Percentiles rank a stretch among this genome's conserved stretches.
phyloP scores from a whole-genome alignment of 257 asterid species.

The Solanum lycopersicoides region DNA sequence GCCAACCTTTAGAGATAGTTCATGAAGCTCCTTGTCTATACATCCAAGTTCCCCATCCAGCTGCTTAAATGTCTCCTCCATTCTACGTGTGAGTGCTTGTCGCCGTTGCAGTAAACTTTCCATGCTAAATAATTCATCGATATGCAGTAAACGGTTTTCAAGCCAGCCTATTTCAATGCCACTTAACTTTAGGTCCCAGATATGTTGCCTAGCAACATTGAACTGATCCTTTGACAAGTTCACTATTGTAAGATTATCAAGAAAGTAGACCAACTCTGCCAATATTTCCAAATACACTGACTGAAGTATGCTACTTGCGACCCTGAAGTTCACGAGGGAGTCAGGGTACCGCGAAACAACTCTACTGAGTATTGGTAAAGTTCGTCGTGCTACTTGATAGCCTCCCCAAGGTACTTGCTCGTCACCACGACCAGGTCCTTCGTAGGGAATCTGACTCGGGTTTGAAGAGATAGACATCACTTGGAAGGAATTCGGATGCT shows the following conservation, averaged over 20 bases:
- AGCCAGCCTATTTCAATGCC: constrained; percentile 9
- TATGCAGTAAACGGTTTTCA: neutral
- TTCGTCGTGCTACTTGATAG: constrained; percentile 3
- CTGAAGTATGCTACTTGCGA: neutral
- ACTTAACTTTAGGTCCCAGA: constrained; percentile 3
- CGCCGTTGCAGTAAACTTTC: neutral
- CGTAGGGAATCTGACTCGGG: neutral
- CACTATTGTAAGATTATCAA: neutral
- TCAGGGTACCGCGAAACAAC: neutral
- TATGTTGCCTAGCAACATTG: neutral
- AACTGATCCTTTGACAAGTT: neutral
- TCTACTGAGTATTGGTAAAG: constrained; percentile 5
- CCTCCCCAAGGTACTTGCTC: constrained; percentile 5
- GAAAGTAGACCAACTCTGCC: constrained; percentile 5
- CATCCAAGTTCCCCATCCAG: neutral
- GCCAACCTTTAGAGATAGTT: neutral
- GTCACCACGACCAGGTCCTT: constrained; percentile 1
- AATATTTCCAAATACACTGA: neutral
- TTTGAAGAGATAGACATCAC: neutral
- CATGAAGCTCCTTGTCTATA: neutral
- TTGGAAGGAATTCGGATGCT: neutral
- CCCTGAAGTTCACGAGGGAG: neutral
- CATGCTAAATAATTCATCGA: neutral
- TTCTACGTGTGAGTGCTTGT: neutral
- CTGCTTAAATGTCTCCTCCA: neutral